Conservation (phyloP, 2,329 filamentous ascomycete species). For the Pseudopyricularia cyperi region DNA sequence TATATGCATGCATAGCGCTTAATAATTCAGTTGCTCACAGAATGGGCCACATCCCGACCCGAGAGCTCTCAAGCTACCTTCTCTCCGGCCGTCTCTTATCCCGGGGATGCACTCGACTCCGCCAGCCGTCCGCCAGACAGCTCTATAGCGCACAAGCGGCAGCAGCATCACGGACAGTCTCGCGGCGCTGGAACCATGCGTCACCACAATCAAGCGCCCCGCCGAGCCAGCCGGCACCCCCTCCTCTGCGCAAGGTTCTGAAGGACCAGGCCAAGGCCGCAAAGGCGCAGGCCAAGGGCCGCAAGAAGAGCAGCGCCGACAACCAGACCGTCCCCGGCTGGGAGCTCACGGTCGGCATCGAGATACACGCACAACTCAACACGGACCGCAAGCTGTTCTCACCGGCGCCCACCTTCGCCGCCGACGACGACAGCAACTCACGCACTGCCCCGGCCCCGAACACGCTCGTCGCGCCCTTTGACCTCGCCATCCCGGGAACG, state of each 20-base stretch:
- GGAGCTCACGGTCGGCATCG: constrained; percentile 92
- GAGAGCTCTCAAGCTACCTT: constrained; percentile 34
- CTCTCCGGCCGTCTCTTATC: constrained; percentile 29
- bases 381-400: constrained; percentile 86
- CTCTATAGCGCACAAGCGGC: background rate
- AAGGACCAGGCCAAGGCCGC: constrained; percentile 51
- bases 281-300: constrained; percentile 27
- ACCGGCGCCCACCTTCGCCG: constrained; percentile 31
- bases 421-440: background rate
- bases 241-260: constrained; percentile 55
- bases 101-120: constrained; percentile 24
- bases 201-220: background rate
- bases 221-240: constrained; percentile 12
- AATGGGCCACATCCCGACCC: constrained; percentile 31
- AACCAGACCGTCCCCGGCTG: constrained; percentile 52
- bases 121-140: constrained; percentile 1
- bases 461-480: constrained; percentile 77
- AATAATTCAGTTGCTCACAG: background rate
- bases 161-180: background rate
- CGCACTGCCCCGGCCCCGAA: constrained; percentile 48
- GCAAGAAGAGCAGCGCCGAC: constrained; percentile 29
- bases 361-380: constrained; percentile 94
- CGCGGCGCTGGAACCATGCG: background rate
- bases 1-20: background rate
- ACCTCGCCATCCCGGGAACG: constrained; percentile 76